phyloP scores from a whole-genome alignment of 2,329 filamentous ascomycete species.

The Fusarium burgessii region DNA sequence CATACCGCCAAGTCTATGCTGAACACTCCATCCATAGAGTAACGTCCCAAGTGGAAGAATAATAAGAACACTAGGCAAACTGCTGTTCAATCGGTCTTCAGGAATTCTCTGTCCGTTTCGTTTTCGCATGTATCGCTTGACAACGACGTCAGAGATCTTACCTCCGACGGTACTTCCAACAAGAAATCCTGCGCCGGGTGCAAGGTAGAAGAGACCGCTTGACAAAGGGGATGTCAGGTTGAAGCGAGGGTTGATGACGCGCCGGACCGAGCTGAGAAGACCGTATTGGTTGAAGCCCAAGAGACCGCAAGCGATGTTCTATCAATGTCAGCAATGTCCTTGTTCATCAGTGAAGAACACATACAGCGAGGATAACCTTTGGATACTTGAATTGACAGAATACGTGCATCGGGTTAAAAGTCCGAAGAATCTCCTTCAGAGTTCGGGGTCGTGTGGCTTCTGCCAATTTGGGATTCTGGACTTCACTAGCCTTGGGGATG shows the following conservation, averaged over 20 bases:
- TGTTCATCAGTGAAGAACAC: neutral
- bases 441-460: conserved; percentile 25
- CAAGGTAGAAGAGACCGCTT: conserved; percentile 76
- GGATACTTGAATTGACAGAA: conserved; percentile 45
- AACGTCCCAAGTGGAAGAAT: conserved; percentile 49
- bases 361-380: conserved; percentile 39
- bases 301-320: conserved; percentile 46
- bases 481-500: conserved; percentile 39
- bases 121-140: conserved; percentile 55
- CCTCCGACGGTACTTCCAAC: conserved; percentile 74
- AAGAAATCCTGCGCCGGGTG: conserved; percentile 74
- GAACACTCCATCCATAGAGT: conserved; percentile 53
- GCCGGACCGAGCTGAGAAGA: conserved; percentile 72
- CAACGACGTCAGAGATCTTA: conserved; percentile 55
- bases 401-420: conserved; percentile 45
- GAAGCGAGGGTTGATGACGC: conserved; percentile 78
- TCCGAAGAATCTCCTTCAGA: conserved; percentile 27
- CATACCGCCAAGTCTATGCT: conserved; percentile 50
- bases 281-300: conserved; percentile 58
- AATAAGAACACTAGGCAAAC: conserved; percentile 47
- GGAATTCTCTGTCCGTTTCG: conserved; percentile 49
- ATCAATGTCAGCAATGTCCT: accelerated
- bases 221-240: conserved; percentile 70
- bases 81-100: conserved; percentile 50
- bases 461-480: conserved; percentile 37